Evolutionary conservation across 108 stramenopile genomes (phyloP).

Genomic region (Cyclotella choctawhatcheeana): DNA sequence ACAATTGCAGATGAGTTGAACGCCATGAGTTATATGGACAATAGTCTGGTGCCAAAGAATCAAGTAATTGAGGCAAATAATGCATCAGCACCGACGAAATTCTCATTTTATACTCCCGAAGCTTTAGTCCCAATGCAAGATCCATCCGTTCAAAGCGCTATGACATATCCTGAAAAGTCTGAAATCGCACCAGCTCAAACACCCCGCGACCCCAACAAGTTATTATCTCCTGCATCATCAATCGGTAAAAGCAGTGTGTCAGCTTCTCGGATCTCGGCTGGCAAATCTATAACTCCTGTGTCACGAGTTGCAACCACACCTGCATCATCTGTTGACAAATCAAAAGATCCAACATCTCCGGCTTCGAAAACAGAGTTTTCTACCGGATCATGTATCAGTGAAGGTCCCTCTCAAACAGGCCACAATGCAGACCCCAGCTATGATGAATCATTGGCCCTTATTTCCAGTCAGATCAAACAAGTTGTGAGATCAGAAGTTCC

Average conservation of each 20-base stretch:
- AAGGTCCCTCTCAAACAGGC: neutral
- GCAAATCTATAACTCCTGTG: neutral
- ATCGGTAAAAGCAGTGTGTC: neutral
- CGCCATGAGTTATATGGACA: neutral
- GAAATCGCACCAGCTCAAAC: neutral
- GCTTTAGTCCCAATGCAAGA: neutral
- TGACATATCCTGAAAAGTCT: neutral
- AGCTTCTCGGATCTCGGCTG: neutral
- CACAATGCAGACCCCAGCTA: neutral
- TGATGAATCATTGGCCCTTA: conserved; percentile 4
- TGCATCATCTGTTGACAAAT: neutral
- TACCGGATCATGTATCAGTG: neutral
- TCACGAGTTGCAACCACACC: neutral
- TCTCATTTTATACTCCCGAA: neutral
- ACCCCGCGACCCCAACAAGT: neutral
- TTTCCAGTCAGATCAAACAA: conserved; percentile 29
- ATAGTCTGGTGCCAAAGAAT: neutral
- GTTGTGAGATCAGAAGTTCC: conserved; percentile 27
- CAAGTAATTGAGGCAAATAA: neutral
- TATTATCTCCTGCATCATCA: neutral
- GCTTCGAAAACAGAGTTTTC: neutral
- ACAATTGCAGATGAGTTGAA: conserved; percentile 7
- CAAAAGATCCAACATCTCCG: neutral
- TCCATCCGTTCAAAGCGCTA: neutral
- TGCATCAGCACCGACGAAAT: neutral